Evolutionary conservation across 2,329 filamentous ascomycete species (phyloP).

Genomic region (Paracamarosporium sp.): DNA sequence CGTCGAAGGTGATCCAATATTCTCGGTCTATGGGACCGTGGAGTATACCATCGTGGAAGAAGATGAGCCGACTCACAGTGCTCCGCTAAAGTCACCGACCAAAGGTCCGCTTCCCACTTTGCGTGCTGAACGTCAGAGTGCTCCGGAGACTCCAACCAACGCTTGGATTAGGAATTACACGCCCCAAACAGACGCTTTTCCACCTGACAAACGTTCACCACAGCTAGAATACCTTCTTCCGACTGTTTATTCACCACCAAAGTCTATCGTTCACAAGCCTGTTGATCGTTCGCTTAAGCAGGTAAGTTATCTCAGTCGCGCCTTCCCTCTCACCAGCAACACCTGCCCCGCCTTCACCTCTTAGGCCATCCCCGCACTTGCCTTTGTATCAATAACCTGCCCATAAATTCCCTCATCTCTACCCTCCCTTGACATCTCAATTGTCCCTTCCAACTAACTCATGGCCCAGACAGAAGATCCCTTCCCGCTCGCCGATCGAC

Average conservation of each 20-base stretch:
- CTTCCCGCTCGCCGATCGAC: constrained; percentile 29
- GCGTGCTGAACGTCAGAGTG: constrained; percentile 21
- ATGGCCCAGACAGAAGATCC: constrained; percentile 28
- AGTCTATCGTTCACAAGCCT: constrained; percentile 22
- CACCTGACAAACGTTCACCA: neutral
- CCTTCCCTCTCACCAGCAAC: constrained; percentile 12
- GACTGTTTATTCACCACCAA: constrained; percentile 40
- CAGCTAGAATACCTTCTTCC: constrained; percentile 24
- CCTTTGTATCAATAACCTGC: neutral
- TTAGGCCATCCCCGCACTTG: constrained; percentile 2
- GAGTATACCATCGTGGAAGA: constrained; percentile 12
- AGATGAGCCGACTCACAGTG: constrained; percentile 14
- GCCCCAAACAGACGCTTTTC: neutral
- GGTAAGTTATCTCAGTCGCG: constrained; percentile 32
- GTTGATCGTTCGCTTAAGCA: constrained; percentile 37
- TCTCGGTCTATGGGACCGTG: constrained; percentile 22
- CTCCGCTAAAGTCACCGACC: constrained; percentile 12
- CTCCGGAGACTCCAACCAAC: constrained; percentile 1
- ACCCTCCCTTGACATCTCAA: neutral
- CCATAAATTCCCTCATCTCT: neutral
- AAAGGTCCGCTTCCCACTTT: constrained; percentile 12
- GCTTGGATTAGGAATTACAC: constrained; percentile 3
- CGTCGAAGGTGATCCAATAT: constrained; percentile 27
- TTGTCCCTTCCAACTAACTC: constrained; percentile 13
- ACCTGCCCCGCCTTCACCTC: neutral